Conservation (phyloP, 139 green algal genomes). For the Coelastrella sp. region DNA sequence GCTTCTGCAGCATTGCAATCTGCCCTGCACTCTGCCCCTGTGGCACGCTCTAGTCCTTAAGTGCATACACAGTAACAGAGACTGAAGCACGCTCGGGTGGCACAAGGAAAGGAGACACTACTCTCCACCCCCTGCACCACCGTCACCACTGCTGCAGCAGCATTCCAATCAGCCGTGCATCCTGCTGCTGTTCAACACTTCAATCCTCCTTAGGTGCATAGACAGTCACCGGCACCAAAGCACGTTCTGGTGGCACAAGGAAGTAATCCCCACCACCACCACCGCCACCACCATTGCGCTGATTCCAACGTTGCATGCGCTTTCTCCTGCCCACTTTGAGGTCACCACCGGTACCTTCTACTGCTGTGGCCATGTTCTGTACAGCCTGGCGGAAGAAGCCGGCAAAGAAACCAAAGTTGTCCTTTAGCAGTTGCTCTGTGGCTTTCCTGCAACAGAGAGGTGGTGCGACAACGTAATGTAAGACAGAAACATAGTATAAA, state of each 20-base stretch:
- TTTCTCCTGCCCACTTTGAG: conserved; percentile 52
- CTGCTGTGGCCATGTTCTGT: conserved; percentile 1
- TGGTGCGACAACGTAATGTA: not conserved
- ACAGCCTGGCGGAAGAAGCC: conserved; percentile 49
- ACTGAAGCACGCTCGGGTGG: too few relatives aligned
- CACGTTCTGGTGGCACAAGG: conserved; percentile 63
- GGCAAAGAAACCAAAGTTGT: conserved; percentile 56
- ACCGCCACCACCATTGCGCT: conserved; percentile 23
- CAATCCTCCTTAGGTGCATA: conserved; percentile 30
- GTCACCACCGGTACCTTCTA: conserved; percentile 50
- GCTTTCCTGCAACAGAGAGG: conserved; percentile 36
- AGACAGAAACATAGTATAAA: too few relatives aligned
- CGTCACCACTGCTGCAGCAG: too few relatives aligned
- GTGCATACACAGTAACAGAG: too few relatives aligned
- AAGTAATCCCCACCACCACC: conserved; percentile 51
- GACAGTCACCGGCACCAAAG: conserved; percentile 61
- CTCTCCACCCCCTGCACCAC: too few relatives aligned
- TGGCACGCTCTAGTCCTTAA: too few relatives aligned
- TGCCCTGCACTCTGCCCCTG: too few relatives aligned
- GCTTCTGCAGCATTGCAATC: too few relatives aligned
- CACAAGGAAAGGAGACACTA: too few relatives aligned
- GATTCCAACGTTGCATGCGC: conserved; percentile 47
- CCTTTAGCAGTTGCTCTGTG: conserved; percentile 42
- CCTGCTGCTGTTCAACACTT: not conserved
- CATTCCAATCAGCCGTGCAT: too few relatives aligned